Base-by-base conservation (phyloP, 192 early-diverging fungal species). In the Kappamyces sp. region DNA sequence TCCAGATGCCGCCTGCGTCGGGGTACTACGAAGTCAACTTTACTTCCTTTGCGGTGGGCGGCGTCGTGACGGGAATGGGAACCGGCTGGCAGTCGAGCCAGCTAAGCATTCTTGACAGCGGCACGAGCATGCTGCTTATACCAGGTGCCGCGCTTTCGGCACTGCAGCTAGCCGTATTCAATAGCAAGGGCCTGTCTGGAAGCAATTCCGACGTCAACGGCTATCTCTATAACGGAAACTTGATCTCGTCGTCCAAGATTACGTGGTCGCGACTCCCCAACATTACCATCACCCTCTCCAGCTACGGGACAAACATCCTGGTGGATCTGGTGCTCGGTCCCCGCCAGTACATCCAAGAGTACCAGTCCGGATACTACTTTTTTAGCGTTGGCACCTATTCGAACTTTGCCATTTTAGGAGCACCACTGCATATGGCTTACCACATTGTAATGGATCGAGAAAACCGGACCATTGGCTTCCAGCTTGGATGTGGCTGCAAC, bases 301-400 rank as follows among this genome's bases (percentile, higher is more conserved):
- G 23, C 23, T 23, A 23, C 23, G 23, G 23, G 23, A 23, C 23
- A 23, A 23, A 23, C 23, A 0, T 23, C 23, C 23, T 23, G 23
- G 23, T 23, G 23, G 23, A 23, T 23, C 40, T 59, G 8, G 38
- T 40, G 10, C 13, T 59, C 6, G 57, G 57, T 2, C 57, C 57
- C 5, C 12, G 49, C 12, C 57, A 59, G 43, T 59, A 59, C 33
- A 43, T 59, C 49, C 57, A 59, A 59, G 10, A 12, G 2, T 43
- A 59, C 49, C 34, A 31, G 2, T 31, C 32, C 38, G 57, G 57
- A 5, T 59, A 38, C 46, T 47, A 44, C 46, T 32, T 47, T 4
- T 31, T 59, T 3, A n/a, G 46, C 9, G 57, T 3, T 32, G 36
- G 12, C n/a, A 34, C 44, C 12, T 3, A 23, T 1, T 33, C 42